Conservation (phyloP, 768 basidiomycete genomes). For the Lactarius hengduanensis region DNA sequence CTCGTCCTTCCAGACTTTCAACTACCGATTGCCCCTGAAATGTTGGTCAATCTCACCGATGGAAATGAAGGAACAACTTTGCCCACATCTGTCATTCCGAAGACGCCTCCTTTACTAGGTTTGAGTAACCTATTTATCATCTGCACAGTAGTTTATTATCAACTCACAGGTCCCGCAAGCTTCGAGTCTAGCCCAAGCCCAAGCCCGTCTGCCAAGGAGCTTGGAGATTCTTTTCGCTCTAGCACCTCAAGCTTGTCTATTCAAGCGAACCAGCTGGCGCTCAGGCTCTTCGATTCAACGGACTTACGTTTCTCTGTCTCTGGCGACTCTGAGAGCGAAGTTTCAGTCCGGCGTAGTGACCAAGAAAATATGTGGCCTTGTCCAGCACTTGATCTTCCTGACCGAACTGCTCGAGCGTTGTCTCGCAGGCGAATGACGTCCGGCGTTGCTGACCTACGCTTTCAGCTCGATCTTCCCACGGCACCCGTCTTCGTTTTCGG, state of each 20-base stretch:
- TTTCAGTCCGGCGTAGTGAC: constrained; percentile 6
- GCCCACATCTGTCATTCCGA: not conserved
- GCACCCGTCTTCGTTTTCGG: constrained; percentile 24
- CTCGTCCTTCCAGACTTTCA: constrained; percentile 20
- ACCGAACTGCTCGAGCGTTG: constrained; percentile 30
- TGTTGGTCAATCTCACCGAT: constrained; percentile 12
- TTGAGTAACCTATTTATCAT: constrained; percentile 2
- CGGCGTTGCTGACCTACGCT: constrained; percentile 33
- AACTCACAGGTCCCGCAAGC: constrained; percentile 8
- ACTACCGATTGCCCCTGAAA: constrained; percentile 11
- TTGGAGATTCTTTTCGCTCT: constrained; percentile 7
- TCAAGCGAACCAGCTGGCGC: constrained; percentile 10
- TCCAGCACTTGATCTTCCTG: not conserved
- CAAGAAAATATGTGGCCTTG: constrained; percentile 19
- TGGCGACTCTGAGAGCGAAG: not conserved
- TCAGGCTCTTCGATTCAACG: constrained; percentile 7
- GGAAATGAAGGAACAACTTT: not conserved
- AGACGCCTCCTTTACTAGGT: constrained; percentile 24
- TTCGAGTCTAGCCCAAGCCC: constrained; percentile 19
- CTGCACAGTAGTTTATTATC: not conserved
- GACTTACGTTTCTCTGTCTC: constrained; percentile 20
- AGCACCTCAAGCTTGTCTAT: constrained; percentile 15
- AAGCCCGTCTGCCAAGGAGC: constrained; percentile 17
- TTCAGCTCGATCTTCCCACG: constrained; percentile 31
- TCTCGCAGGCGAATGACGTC: constrained; percentile 37